Evolutionary conservation across 805 yeast species (phyloP), one percentile per base, ranked within the genome.

Genomic region (Zygosaccharomyces bisporus): DNA sequence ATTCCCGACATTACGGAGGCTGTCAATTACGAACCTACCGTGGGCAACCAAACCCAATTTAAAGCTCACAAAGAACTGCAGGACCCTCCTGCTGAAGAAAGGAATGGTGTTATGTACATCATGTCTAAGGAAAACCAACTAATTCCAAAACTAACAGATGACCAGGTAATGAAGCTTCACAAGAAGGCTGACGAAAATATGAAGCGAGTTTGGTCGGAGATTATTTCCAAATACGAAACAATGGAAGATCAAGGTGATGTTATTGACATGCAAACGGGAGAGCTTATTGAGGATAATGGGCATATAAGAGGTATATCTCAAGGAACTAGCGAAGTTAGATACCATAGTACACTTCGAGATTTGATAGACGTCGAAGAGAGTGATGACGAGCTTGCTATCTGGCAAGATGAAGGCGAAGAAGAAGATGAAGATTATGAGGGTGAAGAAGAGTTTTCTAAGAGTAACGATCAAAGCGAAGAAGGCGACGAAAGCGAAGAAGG

Each of bases 251-350:
- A 79, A 42, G 82, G 85, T 30, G 89, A 81, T 57, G 70, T 80
- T 18, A 64, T 81, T n/a, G 89, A 86, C 57, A 55, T 86, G 17
- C 56, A 59, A 7, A 79, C 88, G 0, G 90, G 91, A 0, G 70
- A 74, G 44, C 74, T 86, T 1, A 60, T 80, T 1, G 75, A 69
- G 24, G 89, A 86, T 54, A 73, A 77, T 41, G 95, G 95, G 2
- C 95, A 86, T 61, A 53, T 86, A 17, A 63, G 75, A 45, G 74
- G 81, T 2, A 54, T 82, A 45, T 45, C 49, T 36, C 25, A 23
- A 14, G 41, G 29, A 12, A 40, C 41, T 17, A 46, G 31, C 9
- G 33, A 37, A 17, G 53, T 52, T 2, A 45, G 49, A n/a, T 58
- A 61, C 27, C 46, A 39, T 24, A 63, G 60, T 41, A 55, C 54